Evolutionary conservation across 2,329 filamentous ascomycete species (phyloP), one percentile per base, ranked within the genome.

Genomic region (Paraphaeosphaeria sporulosa): DNA sequence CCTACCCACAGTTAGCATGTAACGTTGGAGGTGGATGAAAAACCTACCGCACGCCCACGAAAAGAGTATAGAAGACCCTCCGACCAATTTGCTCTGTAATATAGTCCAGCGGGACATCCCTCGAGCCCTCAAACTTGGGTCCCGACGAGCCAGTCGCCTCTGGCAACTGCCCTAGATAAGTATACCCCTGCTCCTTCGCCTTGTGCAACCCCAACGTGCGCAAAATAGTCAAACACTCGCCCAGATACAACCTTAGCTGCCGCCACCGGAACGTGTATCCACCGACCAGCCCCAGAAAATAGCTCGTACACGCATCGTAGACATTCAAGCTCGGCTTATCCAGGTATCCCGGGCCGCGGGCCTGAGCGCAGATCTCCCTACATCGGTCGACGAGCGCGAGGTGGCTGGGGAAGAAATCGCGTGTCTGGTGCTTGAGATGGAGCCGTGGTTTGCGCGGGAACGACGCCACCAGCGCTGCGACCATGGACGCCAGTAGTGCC

Each of bases 1-100:
- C 62, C 90, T 91, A 52, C 40, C 42, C 25, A 34, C 50, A n/a
- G 38, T 70, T 44, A 71, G 68, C 25, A 42, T 7, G 27, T 3
- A 9, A 17, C 9, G 90, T 19, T 93, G 79, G 71, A 94, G 91
- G 55, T 73, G 93, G 86, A 0, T 90, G 90, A 60, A 89, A 89
- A 40, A 63, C 81, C 53, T 63, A 89, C 85, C 89, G 85, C 61
- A 92, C 86, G 36, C 89, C 89, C 5, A 93, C 86, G 63, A 95
- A 88, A 66, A 93, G 84, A 23, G 91, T 89, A 89, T 93, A 97
- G 75, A 96, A 97, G 43, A 96, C 78, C 40, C 86, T 82, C 43
- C 83, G 81, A 4, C 84, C 84, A 61, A 88, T 89, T 63, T 84
- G 80, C 58, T 81, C 75, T 4, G 80, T 84, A 60, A 84, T 83